Evolutionary conservation across 768 basidiomycete genomes (phyloP), one percentile per base, ranked within the genome.

Genomic region (Candolleomyces efflorescens): DNA sequence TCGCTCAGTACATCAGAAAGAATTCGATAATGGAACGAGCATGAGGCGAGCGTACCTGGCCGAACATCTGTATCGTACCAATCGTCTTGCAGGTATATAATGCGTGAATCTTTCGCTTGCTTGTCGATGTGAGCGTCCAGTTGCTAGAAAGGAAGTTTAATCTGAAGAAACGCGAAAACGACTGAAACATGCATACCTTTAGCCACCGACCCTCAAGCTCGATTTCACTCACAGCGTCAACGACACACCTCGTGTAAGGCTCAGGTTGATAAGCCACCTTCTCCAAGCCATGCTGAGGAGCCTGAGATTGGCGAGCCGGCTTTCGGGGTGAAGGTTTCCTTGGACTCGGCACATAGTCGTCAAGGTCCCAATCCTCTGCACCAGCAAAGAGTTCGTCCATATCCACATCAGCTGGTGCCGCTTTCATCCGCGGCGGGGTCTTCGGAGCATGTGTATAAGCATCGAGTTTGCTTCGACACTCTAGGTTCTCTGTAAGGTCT

Each of bases 301-400:
- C 0, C 22, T 66, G 66, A 36, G 39, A 51, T 67, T 62, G 62
- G 64, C 18, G 49, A 36, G 41, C 41, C 5, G 13, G 49, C 55
- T 64, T 63, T 53, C 71, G 72, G 11, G 62, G 61, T 2, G 66
- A 66, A 32, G 75, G 73, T 56, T 82, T 85, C 57, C 75, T 78
- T 3, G 84, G 84, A 2, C 78, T 79, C 44, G 81, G 59, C 27
- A 77, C 76, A 59, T 83, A 81, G 59, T 84, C 82, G 32, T 80
- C 75, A 81, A 86, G 84, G 61, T 90, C 85, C 85, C 87, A 88
- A 38, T 79, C 74, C 63, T 87, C 88, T 1, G 82, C 83, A 0
- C 86, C 89, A 26, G 85, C 81, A n/a, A 87, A 64, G 13, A 89
- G 73, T 3, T 70, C 65, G 2, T 71, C 65, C 27, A 86, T 62